Percentiles rank a stretch among this genome's conserved stretches.
Evolutionary conservation across 2,329 filamentous ascomycete species (phyloP).

Genomic region (Geosmithia flava): DNA sequence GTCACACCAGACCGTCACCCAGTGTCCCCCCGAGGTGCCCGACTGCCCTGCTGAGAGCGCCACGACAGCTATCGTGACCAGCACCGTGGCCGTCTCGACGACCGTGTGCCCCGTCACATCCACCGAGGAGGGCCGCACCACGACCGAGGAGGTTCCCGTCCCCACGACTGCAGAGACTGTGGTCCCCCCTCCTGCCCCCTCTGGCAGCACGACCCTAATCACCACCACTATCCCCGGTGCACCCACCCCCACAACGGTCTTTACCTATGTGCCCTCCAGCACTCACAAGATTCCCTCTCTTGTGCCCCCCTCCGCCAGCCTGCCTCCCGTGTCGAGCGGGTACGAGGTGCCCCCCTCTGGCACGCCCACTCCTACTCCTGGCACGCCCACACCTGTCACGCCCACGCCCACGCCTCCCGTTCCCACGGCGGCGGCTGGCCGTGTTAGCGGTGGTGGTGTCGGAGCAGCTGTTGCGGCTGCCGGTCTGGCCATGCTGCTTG

Average conservation of each 20-base stretch:
- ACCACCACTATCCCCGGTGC: too few relatives aligned
- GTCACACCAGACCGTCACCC: conserved; percentile 10
- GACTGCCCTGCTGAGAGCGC: conserved; percentile 7
- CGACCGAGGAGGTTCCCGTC: neutral
- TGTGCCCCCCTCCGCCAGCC: neutral
- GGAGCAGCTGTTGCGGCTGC: conserved; percentile 15
- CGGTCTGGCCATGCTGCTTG: conserved; percentile 17
- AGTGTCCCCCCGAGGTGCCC: conserved; percentile 3
- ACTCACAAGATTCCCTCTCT: neutral
- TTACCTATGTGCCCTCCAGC: too few relatives aligned
- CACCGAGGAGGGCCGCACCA: neutral
- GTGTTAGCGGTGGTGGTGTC: conserved; percentile 14
- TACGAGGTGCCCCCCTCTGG: neutral
- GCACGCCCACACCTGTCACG: conserved; percentile 1
- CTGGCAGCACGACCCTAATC: neutral
- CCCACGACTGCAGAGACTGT: neutral
- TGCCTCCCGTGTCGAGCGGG: neutral
- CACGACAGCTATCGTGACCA: conserved; percentile 5
- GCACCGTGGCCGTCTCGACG: conserved; percentile 4
- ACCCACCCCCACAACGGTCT: too few relatives aligned
- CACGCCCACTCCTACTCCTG: conserved; percentile 4
- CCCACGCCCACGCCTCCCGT: conserved; percentile 8
- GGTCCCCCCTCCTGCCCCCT: too few relatives aligned
- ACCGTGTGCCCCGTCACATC: conserved; percentile 5
- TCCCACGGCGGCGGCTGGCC: conserved; percentile 17